A percentile compares a stretch with the other conserved stretches of the same genome.
phyloP scores from a whole-genome alignment of 805 yeast genomes.

The Starmerella riodocensis region DNA sequence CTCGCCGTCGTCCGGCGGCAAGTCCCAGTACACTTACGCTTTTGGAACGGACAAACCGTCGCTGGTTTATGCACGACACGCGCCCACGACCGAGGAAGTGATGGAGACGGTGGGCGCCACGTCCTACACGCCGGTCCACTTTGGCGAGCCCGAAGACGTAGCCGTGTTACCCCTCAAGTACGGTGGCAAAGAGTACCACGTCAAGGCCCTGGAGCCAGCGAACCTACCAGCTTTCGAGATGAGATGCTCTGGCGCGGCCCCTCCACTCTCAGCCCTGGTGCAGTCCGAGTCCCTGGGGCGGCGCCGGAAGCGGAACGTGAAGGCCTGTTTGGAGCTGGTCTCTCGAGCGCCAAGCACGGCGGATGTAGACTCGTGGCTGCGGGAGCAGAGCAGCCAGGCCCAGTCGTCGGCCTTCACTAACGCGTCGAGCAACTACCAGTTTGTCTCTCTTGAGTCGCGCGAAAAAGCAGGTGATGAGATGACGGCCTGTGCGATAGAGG shows the following conservation, averaged over 20 bases:
- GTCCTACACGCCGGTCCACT: conserved; percentile 52
- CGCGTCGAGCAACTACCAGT: conserved; percentile 2
- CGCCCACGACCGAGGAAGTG: conserved; percentile 28
- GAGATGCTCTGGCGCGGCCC: neutral
- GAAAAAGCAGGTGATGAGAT: conserved; percentile 27
- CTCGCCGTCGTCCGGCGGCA: neutral
- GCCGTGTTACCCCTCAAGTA: conserved; percentile 43
- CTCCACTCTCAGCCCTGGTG: neutral
- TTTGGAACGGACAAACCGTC: too few relatives aligned
- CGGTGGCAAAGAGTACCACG: conserved; percentile 50
- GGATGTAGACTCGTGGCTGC: conserved; percentile 8
- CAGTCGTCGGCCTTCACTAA: neutral
- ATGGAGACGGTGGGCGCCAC: conserved; percentile 34
- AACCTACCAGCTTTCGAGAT: conserved; percentile 25
- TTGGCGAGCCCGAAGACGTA: conserved; percentile 39
- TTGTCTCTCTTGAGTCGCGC: conserved; percentile 10
- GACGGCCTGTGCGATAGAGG: conserved; percentile 51
- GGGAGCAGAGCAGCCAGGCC: neutral
- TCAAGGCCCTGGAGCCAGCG: conserved; percentile 32
- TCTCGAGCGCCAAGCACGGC: neutral
- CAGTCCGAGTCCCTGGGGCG: too few relatives aligned
- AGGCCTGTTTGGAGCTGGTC: too few relatives aligned
- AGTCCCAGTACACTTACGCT: neutral
- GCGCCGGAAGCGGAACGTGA: too few relatives aligned
- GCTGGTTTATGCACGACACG: too few relatives aligned